A percentile compares a stretch with the other conserved stretches of the same genome.
Conservation (phyloP, 768 basidiomycete species). For the Hysterangium stoloniferum region DNA sequence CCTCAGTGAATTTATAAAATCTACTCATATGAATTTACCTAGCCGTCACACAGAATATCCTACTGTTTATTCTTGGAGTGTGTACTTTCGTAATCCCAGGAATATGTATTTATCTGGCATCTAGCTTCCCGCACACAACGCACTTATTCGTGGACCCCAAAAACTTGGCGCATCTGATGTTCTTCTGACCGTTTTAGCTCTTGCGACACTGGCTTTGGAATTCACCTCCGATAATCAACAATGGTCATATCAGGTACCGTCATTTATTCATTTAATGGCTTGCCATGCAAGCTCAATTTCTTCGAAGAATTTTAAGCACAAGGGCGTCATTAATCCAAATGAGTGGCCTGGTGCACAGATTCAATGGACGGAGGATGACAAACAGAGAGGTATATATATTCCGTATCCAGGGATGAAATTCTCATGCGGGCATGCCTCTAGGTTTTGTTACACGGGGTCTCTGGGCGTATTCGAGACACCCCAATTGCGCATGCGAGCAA, state of each 20-base stretch:
- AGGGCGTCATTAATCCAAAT: slow-evolving; percentile 28
- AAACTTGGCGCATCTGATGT: slow-evolving; percentile 54
- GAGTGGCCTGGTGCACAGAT: slow-evolving; percentile 65
- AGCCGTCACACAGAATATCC: slow-evolving; percentile 72
- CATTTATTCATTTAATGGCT: neutral
- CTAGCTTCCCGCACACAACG: slow-evolving; percentile 46
- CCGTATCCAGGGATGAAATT: neutral
- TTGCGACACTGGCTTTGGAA: slow-evolving; percentile 58
- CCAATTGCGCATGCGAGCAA: slow-evolving; percentile 91
- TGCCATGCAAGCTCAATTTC: neutral
- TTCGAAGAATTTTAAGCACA: slow-evolving; percentile 58
- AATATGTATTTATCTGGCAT: slow-evolving; percentile 16
- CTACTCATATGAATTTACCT: slow-evolving; percentile 9
- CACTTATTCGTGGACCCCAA: slow-evolving; percentile 46
- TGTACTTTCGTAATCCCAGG: neutral
- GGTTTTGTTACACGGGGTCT: slow-evolving; percentile 83
- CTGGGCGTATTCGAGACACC: slow-evolving; percentile 84
- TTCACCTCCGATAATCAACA: slow-evolving; percentile 91
- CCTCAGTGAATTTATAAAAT: neutral
- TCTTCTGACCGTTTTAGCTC: slow-evolving; percentile 47
- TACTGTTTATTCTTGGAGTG: slow-evolving; percentile 61
- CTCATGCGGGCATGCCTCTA: neutral
- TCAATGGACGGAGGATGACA: slow-evolving; percentile 59
- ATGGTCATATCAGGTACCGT: slow-evolving; percentile 55
- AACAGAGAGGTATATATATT: slow-evolving; percentile 33